A percentile compares a stretch with the other conserved stretches of the same genome.
Conservation (phyloP, 2,329 filamentous ascomycete species). For the Penicillium sp. region DNA sequence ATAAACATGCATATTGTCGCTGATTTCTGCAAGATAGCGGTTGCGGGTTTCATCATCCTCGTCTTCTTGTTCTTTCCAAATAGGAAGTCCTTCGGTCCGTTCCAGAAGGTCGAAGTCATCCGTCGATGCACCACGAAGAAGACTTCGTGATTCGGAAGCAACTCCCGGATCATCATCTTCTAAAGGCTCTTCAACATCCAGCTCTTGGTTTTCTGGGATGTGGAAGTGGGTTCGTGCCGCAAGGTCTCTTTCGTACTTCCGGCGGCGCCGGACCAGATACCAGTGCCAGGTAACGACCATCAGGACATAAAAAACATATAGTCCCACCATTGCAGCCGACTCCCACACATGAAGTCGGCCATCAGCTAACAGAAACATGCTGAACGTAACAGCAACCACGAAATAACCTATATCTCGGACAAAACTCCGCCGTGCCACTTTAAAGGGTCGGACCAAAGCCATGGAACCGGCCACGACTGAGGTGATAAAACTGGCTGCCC, state of each 20-base stretch:
- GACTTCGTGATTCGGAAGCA: slow-evolving; percentile 46
- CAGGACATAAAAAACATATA: slow-evolving; percentile 85
- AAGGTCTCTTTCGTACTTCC: slow-evolving; percentile 63
- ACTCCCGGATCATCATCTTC: slow-evolving; percentile 55
- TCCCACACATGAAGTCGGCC: slow-evolving; percentile 85
- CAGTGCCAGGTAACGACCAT: slow-evolving; percentile 93
- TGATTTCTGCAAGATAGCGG: slow-evolving; percentile 73
- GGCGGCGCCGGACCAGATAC: slow-evolving; percentile 66
- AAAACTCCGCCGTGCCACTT: slow-evolving; percentile 85
- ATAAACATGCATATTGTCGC: slow-evolving; percentile 87
- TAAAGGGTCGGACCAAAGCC: slow-evolving; percentile 94
- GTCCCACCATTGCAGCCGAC: slow-evolving; percentile 82
- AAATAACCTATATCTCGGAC: slow-evolving; percentile 92
- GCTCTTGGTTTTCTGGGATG: slow-evolving; percentile 58
- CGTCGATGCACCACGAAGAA: slow-evolving; percentile 51
- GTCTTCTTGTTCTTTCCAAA: slow-evolving; percentile 52
- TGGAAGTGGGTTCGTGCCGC: slow-evolving; percentile 74
- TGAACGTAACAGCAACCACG: slow-evolving; percentile 79
- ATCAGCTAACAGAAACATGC: slow-evolving; percentile 82
- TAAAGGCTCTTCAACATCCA: slow-evolving; percentile 56
- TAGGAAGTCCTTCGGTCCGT: slow-evolving; percentile 45
- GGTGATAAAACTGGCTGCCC: slow-evolving; percentile 93
- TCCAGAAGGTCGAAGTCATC: slow-evolving; percentile 66
- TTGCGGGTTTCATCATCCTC: slow-evolving; percentile 57
- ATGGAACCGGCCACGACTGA: slow-evolving; percentile 95